Base-by-base conservation (phyloP, 2,329 filamentous ascomycete species). In the Nectriaceae sp. region DNA sequence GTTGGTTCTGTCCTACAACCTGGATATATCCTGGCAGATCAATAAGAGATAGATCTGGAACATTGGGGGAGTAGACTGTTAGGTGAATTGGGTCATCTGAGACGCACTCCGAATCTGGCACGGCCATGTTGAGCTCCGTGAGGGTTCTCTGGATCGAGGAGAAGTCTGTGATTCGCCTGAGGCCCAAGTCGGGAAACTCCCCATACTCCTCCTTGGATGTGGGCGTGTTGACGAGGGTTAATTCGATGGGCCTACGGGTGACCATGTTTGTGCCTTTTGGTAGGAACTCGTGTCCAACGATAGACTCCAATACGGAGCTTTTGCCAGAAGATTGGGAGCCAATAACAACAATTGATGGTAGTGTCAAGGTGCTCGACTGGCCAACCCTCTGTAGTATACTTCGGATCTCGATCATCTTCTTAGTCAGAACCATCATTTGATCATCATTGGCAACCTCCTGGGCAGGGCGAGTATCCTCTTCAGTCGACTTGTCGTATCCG, bases 221-320 rank as follows among this genome's bases (percentile, higher is more conserved):
- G 0, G 93, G 93, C 0, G 93, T 97, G 70, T 99, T 97, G 70
- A 99, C 86, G 5, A 99, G 80, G 0, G 94, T 99, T 47, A 99
- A 79, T 71, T 99, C 94, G 65, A 99, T 99, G 0, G 94, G 94
- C 50, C 94, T 80, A 35, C 95, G 82, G 8, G 94, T 99, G 42
- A 99, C 94, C 94, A 99, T 99, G 64, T 99, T 99, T 36, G 87
- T 86, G n/a, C 94, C 94, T 70, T 99, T 99, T 5, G 94, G 95
- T 39, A 99, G 74, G 59, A 99, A 99, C 62, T 99, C 94, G 65
- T 99, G 94, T 4, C 94, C 95, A 46, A 99, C 95, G 52, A 99
- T 96, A 18, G 94, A 90, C 69, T 99, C 94, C 40, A 99, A 70
- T 2, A 99, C 94, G 1, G 94, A 99, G 65, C 93, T 97, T 75